Percentiles rank a stretch among this genome's conserved stretches.
Evolutionary conservation across 208 protist species (phyloP).

Genomic region (Trypanosoma mega): DNA sequence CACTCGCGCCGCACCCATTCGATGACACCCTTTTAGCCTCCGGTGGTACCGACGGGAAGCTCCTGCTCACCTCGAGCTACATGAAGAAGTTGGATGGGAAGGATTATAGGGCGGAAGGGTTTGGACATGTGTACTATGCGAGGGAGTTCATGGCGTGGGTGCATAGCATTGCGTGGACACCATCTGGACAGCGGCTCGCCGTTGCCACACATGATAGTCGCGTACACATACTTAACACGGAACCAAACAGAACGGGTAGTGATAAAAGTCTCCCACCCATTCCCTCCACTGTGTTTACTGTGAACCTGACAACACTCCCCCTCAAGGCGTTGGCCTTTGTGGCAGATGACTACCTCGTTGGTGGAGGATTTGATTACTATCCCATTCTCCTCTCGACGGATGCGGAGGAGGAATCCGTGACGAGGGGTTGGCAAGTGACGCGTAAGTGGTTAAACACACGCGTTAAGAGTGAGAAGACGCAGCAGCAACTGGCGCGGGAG

Average conservation of each 20-base stretch:
- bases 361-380: conserved; percentile 35
- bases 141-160: conserved; percentile 32
- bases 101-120: neutral
- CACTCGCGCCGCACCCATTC: conserved; percentile 45
- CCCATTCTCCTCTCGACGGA: conserved; percentile 21
- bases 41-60: conserved; percentile 40
- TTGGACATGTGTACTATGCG: conserved; percentile 31
- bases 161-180: conserved; percentile 30
- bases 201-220: conserved; percentile 41
- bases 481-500: conserved; percentile 26
- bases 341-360: conserved; percentile 30
- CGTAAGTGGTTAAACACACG: conserved; percentile 17
- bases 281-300: neutral
- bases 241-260: too few species aligned
- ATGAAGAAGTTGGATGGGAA: conserved; percentile 50
- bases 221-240: conserved; percentile 22
- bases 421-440: conserved; percentile 23
- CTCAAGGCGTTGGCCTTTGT: conserved; percentile 25
- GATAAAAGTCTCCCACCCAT: neutral
- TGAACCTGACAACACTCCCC: conserved; percentile 27
- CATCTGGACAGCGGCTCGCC: conserved; percentile 24
- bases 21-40: conserved; percentile 46
- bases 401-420: neutral
- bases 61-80: conserved; percentile 45
- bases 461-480: conserved; percentile 15